Base-by-base conservation (phyloP, 768 basidiomycete species). In the Xanthoconium stramineum region DNA sequence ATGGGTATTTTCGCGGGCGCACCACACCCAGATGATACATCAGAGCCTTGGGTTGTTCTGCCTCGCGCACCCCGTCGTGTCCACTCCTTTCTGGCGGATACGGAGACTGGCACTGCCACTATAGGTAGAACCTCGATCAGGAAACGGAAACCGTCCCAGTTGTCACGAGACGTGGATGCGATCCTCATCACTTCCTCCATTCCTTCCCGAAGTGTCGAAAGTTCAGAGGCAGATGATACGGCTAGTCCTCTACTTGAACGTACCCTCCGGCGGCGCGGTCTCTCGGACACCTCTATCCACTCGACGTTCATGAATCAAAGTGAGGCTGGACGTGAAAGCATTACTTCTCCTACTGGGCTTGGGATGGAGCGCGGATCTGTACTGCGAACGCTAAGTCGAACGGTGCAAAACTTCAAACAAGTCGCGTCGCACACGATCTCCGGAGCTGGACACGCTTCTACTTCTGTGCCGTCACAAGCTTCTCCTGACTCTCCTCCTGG, bases 1-100 rank as follows among this genome's bases (percentile, higher is more conserved):
- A 89, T 91, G 82, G 86, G 83, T 35, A 97, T 99, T 59, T 98
- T 98, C 64, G 96, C 94, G 0, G 96, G 96, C 37, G 94, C 93
- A 3, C 86, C 88, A 29, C 75, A 73, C 3, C 55, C 65, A 10
- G 70, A 73, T 30, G 69, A 73, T 4, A 60, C 73, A 12, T 70
- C 75, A 24, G 90, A 92, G 57, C 79, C 86, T 14, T 94, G 92
- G 91, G 76, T 92, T 36, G 80, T 91, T 5, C 62, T 91, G 1
- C 81, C 86, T 9, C 66, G 65, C 15, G 73, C 70, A 39, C 72
- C 67, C 14, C 68, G 65, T n/a, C 72, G 65, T 39, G 62, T 68
- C 42, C 66, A 59, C 44, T 73, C 72, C 40, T 59, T 58, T 54
- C 62, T 36, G 60, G 62, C 30, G 61, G 61, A 46, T 50, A 55